These are phyloP conservation scores for Phylloporus sp. DNA, from an alignment of 768 basidiomycete genomes.

Conservation along the genomic window DNA sequence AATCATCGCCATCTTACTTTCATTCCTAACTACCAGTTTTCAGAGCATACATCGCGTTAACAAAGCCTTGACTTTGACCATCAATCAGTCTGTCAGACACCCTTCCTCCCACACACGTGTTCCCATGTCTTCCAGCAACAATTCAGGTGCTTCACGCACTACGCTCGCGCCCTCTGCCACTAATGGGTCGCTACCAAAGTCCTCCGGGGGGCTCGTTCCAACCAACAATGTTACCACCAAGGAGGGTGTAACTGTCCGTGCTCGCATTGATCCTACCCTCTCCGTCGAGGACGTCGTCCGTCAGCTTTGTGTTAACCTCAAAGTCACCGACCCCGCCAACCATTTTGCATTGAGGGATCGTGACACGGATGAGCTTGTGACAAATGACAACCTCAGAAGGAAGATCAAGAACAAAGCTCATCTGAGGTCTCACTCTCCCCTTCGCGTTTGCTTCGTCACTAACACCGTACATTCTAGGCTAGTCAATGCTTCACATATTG, in stretches of 20 bases:
- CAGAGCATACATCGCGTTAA: conserved; percentile 4
- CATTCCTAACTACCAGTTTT: conserved; percentile 7
- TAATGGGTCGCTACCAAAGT: conserved; percentile 37
- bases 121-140: conserved; percentile 28
- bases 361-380: conserved; percentile 78
- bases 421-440: conserved; percentile 55
- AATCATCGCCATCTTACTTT: not conserved
- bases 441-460: not conserved
- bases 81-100: not conserved
- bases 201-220: conserved; percentile 55
- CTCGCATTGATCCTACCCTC: conserved; percentile 80
- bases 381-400: conserved; percentile 79
- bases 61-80: not conserved
- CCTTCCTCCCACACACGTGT: not conserved
- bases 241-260: conserved; percentile 71
- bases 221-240: conserved; percentile 82
- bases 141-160: conserved; percentile 29
- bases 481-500: conserved; percentile 74
- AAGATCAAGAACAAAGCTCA: conserved; percentile 77
- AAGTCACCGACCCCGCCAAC: conserved; percentile 68
- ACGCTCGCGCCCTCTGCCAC: conserved; percentile 25
- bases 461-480: conserved; percentile 44
- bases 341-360: conserved; percentile 75
- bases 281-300: conserved; percentile 82
- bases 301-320: conserved; percentile 77